phyloP scores from a whole-genome alignment of 2,329 filamentous ascomycete species.

The Aspergillus melleus region DNA sequence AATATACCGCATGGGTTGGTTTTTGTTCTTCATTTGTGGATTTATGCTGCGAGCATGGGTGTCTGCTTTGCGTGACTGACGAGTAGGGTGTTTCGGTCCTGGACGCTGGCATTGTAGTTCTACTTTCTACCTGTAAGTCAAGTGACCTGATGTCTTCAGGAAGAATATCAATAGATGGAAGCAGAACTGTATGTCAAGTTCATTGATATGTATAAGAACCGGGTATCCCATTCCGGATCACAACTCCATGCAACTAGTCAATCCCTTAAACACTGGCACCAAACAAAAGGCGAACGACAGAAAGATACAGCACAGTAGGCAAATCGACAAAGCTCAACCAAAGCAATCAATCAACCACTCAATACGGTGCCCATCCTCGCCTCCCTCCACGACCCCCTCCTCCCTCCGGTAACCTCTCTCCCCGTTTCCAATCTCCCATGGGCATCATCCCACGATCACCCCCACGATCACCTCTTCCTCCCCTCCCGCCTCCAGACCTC shows the following conservation, averaged over 20 bases:
- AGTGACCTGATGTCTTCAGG: not conserved
- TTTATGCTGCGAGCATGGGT: no score
- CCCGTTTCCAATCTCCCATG: conserved; percentile 50
- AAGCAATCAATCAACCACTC: not conserved
- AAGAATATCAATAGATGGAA: not conserved
- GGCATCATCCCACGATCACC: conserved; percentile 45
- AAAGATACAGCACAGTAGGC: not conserved
- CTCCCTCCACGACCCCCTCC: conserved; percentile 33
- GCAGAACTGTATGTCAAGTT: not conserved
- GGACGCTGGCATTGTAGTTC: not conserved
- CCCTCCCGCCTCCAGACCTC: conserved; percentile 38
- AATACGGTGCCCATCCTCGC: conserved; percentile 44
- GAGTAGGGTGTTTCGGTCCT: no score
- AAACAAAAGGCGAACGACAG: not conserved
- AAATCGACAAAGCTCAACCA: not conserved
- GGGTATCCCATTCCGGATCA: conserved; percentile 15
- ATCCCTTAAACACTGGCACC: not conserved
- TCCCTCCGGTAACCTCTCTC: conserved; percentile 47
- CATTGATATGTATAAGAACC: conserved; percentile 5
- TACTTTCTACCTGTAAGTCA: not conserved
- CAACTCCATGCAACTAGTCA: conserved; percentile 15
- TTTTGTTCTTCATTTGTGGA: conserved; percentile 14
- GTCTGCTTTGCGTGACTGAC: no score
- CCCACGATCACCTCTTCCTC: conserved; percentile 45
- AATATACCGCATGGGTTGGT: conserved; percentile 33